Percentiles rank a stretch among this genome's conserved stretches.
Evolutionary conservation across 2,329 filamentous ascomycete species (phyloP).

Genomic region (Zasmidium citrigriseum): DNA sequence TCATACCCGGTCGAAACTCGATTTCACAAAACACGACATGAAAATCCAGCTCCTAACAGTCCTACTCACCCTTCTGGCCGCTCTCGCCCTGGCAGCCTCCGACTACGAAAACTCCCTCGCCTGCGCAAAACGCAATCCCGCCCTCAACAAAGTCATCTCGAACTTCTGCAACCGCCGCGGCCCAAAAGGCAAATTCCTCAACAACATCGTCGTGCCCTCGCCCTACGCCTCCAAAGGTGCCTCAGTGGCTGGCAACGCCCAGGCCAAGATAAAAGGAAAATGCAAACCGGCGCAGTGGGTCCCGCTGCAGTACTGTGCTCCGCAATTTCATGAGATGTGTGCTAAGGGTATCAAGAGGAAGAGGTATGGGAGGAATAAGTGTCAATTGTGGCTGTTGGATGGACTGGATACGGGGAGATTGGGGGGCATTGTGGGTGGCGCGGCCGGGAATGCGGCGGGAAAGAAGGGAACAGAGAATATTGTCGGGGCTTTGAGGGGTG

Average conservation of each 20-base stretch:
- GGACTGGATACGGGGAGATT: not conserved
- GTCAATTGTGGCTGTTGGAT: conserved; percentile 24
- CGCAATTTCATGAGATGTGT: conserved; percentile 29
- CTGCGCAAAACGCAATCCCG: conserved; percentile 24
- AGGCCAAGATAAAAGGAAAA: conserved; percentile 18
- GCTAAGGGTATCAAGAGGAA: conserved; percentile 6
- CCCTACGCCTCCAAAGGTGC: conserved; percentile 17
- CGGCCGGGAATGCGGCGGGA: not conserved
- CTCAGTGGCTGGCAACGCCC: conserved; percentile 6
- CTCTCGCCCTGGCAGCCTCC: conserved; percentile 7
- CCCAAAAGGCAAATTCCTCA: not conserved
- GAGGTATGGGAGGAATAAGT: conserved; percentile 19
- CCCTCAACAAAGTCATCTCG: conserved; percentile 24
- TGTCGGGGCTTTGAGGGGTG: not conserved
- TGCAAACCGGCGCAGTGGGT: conserved; percentile 26
- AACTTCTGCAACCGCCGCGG: conserved; percentile 22
- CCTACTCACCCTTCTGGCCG: not conserved
- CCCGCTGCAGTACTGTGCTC: conserved; percentile 23
- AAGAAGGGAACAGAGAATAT: not conserved
- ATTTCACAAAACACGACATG: no score
- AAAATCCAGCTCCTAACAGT: no score
- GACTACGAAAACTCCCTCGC: conserved; percentile 23
- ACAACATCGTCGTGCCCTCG: conserved; percentile 22
- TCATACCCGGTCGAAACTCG: no score
- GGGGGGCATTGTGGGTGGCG: not conserved